phyloP scores from a whole-genome alignment of 306 rosid species.

The Medicago lupulina region DNA sequence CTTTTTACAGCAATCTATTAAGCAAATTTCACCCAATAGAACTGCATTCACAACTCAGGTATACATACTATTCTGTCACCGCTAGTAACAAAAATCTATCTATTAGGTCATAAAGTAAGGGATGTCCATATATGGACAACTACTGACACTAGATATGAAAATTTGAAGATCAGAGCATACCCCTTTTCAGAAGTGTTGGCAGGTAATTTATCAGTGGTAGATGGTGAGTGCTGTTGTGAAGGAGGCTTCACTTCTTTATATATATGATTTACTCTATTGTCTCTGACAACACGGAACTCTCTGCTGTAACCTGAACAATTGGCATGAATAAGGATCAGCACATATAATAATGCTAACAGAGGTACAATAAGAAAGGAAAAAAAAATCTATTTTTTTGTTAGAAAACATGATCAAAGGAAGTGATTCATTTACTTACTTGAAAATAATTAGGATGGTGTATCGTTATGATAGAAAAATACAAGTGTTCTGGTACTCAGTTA shows the following conservation, averaged over 20 bases:
- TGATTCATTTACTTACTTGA: too few relatives aligned
- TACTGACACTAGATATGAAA: constrained; percentile 5
- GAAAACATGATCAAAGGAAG: background rate
- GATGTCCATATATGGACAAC: constrained; percentile 11
- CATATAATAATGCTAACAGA: constrained; percentile 11
- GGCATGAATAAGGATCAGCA: constrained; percentile 43
- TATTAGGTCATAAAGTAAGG: background rate
- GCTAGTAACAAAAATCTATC: constrained; percentile 1
- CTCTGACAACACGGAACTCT: constrained; percentile 95
- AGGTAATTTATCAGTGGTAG: constrained; percentile 48
- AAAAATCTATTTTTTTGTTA: too few relatives aligned
- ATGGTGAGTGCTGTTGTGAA: constrained; percentile 47
- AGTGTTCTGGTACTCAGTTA: background rate
- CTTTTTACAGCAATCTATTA: too few relatives aligned
- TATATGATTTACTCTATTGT: constrained; percentile 73
- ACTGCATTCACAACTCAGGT: constrained; percentile 14
- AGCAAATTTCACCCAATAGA: background rate
- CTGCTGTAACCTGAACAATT: constrained; percentile 66
- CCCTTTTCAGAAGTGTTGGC: constrained; percentile 60
- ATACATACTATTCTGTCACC: background rate
- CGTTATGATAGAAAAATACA: too few relatives aligned
- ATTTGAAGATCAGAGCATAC: constrained; percentile 49
- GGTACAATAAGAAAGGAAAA: background rate
- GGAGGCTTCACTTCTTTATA: constrained; percentile 73
- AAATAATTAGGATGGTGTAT: too few relatives aligned